These are phyloP conservation scores for Ophiocordyceps robertsii DNA, from an alignment of 2,329 filamentous ascomycete genomes.

Conservation along the genomic window DNA sequence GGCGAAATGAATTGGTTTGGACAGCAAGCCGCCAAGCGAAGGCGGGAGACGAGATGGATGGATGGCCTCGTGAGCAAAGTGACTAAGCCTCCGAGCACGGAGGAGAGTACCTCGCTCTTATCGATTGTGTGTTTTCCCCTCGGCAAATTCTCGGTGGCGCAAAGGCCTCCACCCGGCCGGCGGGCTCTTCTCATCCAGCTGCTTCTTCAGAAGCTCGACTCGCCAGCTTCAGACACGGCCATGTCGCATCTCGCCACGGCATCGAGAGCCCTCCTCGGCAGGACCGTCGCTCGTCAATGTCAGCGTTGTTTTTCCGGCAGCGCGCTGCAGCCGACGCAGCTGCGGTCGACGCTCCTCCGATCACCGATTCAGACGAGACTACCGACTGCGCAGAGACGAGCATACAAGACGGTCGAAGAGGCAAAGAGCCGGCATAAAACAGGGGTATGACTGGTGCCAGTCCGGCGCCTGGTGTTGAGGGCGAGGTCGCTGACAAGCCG, in stretches of 20 bases:
- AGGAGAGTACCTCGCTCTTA: too few relatives aligned
- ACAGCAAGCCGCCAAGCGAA: not conserved
- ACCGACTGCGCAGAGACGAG: conserved; percentile 23
- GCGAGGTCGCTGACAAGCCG: not conserved
- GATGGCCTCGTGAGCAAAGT: not conserved
- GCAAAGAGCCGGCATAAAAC: conserved; percentile 43
- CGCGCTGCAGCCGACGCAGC: conserved; percentile 19
- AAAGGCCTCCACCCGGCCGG: not conserved
- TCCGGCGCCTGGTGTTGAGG: not conserved
- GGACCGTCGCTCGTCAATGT: conserved; percentile 21
- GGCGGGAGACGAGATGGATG: not conserved
- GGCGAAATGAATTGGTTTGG: not conserved
- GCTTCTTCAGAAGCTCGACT: not conserved
- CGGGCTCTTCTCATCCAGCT: not conserved
- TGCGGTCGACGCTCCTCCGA: conserved; percentile 19
- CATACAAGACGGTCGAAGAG: conserved; percentile 42
- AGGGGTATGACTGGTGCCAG: conserved; percentile 26
- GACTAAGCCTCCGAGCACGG: conserved; percentile 2
- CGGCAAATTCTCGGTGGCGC: conserved; percentile 7
- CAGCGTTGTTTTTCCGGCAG: conserved; percentile 27
- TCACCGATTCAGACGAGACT: conserved; percentile 17
- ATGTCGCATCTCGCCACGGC: conserved; percentile 26
- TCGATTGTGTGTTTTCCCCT: not conserved
- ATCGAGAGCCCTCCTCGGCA: conserved; percentile 20
- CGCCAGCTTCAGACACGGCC: not conserved